Base-by-base conservation (phyloP, 2,329 filamentous ascomycete genomes). In the Colletotrichum zoysiae region DNA sequence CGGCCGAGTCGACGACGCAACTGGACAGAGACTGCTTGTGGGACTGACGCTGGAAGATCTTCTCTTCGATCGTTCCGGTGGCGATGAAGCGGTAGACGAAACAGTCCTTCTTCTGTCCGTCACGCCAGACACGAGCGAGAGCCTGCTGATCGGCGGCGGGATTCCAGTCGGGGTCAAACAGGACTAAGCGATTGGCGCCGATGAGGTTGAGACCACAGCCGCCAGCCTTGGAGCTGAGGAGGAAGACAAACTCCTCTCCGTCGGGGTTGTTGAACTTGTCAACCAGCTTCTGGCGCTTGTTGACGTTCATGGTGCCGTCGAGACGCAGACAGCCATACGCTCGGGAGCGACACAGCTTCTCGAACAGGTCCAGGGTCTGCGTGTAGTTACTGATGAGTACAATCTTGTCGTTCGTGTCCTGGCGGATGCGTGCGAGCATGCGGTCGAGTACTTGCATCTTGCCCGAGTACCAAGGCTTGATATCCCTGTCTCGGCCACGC, bases 41-140 rank as follows among this genome's bases (percentile, higher is more conserved):
- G 0, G 94, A 97, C 79, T 99, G 96, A 12, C 97, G 92, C 82
- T 99, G 96, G 84, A 99, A 99, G 76, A 99, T 98, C 84, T 99
- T 99, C 82, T 99, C 96, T 79, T 99, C 96, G 73, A 99, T 99
- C 0, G 95, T 98, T 5, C 96, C 96, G 0, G 97, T 98, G 0
- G 95, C 93, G 77, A 99, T 99, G 84, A 99, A 99, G n/a, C 96
- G 93, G 81, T 99, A 99, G 20, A 99, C 96, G 77, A 99, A 99
- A 79, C 96, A 99, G 78, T 99, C 96, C 80, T 99, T 99, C 87
- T 97, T 98, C 82, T 99, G 96, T 0, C 96, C 96, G 77, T 99
- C 96, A 86, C 96, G 93, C 96, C 96, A 99, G 26, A 99, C 96
- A 85, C 96, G 93, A 46, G 96, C 96, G 40, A 99, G 88, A 5